Percentiles rank a stretch among this genome's conserved stretches.
Evolutionary conservation across 768 basidiomycete species (phyloP).

Genomic region (Suillus plorans): DNA sequence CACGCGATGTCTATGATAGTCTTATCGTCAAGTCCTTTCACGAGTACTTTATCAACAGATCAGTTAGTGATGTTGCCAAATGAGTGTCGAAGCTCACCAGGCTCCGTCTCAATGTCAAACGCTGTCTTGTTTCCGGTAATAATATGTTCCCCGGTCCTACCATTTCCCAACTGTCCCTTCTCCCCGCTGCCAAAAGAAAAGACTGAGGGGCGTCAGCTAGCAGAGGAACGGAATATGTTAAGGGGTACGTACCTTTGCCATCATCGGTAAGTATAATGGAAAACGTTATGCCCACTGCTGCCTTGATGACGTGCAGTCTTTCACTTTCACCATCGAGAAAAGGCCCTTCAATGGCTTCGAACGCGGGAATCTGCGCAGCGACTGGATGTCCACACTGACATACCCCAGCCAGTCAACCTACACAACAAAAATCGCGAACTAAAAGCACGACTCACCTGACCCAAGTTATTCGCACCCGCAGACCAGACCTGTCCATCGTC

Average conservation of each 20-base stretch:
- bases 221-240: constrained; percentile 1
- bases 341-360: constrained; percentile 63
- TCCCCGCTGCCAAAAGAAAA: constrained; percentile 91
- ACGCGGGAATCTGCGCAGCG: constrained; percentile 63
- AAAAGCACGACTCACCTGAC: constrained; percentile 57
- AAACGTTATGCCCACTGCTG: constrained; percentile 81
- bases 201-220: constrained; percentile 42
- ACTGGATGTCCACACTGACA: constrained; percentile 69
- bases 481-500: constrained; percentile 83
- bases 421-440: not conserved
- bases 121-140: constrained; percentile 81
- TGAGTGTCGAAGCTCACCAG: constrained; percentile 42
- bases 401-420: not conserved
- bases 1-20: constrained; percentile 81
- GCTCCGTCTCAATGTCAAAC: constrained; percentile 74
- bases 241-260: constrained; percentile 62
- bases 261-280: constrained; percentile 77
- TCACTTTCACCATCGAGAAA: constrained; percentile 56
- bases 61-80: not conserved
- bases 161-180: constrained; percentile 91
- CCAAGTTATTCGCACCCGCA: constrained; percentile 76
- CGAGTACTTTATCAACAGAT: constrained; percentile 47
- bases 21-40: constrained; percentile 75
- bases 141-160: constrained; percentile 90
- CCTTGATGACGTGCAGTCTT: constrained; percentile 67